Conservation (phyloP, 164 flowering plant genomes). For the Aristolochia fimbriata region DNA sequence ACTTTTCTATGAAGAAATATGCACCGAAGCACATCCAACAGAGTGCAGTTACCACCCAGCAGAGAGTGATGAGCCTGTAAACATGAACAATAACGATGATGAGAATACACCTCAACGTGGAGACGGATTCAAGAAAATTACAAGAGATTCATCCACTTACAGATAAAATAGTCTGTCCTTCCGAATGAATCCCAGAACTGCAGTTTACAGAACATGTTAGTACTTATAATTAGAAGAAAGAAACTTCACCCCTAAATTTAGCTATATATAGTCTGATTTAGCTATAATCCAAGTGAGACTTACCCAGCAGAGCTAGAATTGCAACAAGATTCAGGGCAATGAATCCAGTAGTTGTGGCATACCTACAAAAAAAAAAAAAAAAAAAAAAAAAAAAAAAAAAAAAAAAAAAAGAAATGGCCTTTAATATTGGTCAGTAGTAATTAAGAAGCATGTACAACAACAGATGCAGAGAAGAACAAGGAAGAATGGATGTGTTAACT, state of each 20-base stretch:
- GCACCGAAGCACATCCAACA: conserved; percentile 73
- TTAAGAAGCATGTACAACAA: too few relatives aligned
- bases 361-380: conserved; percentile 36
- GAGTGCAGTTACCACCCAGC: conserved; percentile 57
- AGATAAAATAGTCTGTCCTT: conserved; percentile 18
- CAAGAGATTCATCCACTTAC: conserved; percentile 31
- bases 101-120: background rate
- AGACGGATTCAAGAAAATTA: background rate
- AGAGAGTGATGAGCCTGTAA: conserved; percentile 52
- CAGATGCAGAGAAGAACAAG: too few relatives aligned
- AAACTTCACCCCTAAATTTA: too few relatives aligned
- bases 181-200: conserved; percentile 51
- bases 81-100: background rate
- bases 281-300: background rate
- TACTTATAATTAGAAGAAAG: too few relatives aligned
- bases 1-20: conserved; percentile 66
- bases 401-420: too few relatives aligned
- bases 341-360: conserved; percentile 26
- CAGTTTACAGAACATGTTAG: too few relatives aligned
- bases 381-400: too few relatives aligned
- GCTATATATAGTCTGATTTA: too few relatives aligned
- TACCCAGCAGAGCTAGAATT: conserved; percentile 49
- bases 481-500: background rate
- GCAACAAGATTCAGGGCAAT: conserved; percentile 45
- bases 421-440: too few relatives aligned